These are phyloP conservation scores for Metschnikowia picachoensis DNA, from an alignment of 805 yeast genomes.

Conservation along the genomic window DNA sequence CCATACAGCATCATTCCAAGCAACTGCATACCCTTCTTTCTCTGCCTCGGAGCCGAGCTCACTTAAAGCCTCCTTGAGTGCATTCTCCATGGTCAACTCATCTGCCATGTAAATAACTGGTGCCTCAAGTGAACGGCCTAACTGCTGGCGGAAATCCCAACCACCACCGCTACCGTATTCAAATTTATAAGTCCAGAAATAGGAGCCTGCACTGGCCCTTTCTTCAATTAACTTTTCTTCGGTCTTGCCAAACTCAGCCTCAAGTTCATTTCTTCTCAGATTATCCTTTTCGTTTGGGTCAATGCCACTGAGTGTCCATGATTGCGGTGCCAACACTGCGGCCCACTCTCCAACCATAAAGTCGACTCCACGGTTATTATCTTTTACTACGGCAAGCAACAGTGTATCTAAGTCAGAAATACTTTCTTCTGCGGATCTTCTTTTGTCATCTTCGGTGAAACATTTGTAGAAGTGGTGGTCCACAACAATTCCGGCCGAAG, in stretches of 20 bases:
- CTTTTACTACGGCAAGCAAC: slow-evolving; percentile 44
- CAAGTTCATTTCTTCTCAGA: slow-evolving; percentile 46
- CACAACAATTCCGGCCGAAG: slow-evolving; percentile 56
- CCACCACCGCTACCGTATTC: slow-evolving; percentile 91
- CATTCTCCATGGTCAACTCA: slow-evolving; percentile 38
- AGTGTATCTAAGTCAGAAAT: slow-evolving; percentile 51
- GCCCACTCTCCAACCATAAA: slow-evolving; percentile 86
- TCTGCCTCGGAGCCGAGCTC: slow-evolving; percentile 73
- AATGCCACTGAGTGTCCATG: slow-evolving; percentile 58
- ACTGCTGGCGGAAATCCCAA: slow-evolving; percentile 88
- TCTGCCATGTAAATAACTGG: slow-evolving; percentile 33
- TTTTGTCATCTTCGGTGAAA: slow-evolving; percentile 68
- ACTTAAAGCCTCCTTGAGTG: slow-evolving; percentile 31
- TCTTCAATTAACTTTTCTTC: slow-evolving; percentile 46
- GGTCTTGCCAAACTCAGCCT: slow-evolving; percentile 54
- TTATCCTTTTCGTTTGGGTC: slow-evolving; percentile 20
- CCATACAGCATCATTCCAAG: slow-evolving; percentile 64
- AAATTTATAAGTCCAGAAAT: slow-evolving; percentile 89
- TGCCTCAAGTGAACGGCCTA: slow-evolving; percentile 35
- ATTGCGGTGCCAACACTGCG: slow-evolving; percentile 70
- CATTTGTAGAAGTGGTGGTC: slow-evolving; percentile 88
- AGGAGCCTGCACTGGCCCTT: slow-evolving; percentile 60
- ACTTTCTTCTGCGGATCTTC: slow-evolving; percentile 60
- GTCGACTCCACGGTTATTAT: slow-evolving; percentile 51
- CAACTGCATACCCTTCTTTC: slow-evolving; percentile 71